phyloP scores from a whole-genome alignment of 192 early-diverging fungal genomes.

The Backusella macrospora region DNA sequence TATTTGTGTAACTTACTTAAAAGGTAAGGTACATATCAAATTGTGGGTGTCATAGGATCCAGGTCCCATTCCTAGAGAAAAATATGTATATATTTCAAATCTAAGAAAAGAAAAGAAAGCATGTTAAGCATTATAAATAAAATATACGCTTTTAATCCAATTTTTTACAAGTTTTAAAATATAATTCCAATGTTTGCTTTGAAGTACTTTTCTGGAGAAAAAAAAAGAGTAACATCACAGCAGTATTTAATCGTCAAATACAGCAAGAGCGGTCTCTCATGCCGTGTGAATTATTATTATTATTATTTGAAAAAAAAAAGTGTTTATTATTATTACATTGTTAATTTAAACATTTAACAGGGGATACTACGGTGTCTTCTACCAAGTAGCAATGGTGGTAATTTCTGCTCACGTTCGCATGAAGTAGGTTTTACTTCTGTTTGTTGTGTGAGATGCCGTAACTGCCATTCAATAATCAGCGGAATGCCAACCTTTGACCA shows the following conservation, averaged over 20 bases:
- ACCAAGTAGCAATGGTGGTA: constrained; percentile 20
- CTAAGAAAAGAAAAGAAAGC: neutral
- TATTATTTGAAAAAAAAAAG: neutral
- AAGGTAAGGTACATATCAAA: neutral
- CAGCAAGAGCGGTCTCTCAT: neutral
- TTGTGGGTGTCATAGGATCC: neutral
- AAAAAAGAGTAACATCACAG: neutral
- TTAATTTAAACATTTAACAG: constrained; percentile 16
- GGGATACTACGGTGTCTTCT: constrained; percentile 22
- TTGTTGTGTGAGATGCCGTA: neutral
- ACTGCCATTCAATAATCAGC: constrained; percentile 16
- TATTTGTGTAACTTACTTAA: neutral
- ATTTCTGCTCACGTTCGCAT: neutral
- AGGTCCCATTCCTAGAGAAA: neutral
- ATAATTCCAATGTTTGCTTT: neutral
- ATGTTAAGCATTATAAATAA: neutral
- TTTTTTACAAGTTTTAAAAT: neutral
- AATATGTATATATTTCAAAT: neutral
- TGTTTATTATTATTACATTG: neutral
- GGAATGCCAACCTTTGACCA: constrained; percentile 26
- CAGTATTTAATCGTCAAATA: neutral
- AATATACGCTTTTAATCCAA: neutral
- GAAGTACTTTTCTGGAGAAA: neutral
- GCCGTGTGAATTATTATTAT: neutral
- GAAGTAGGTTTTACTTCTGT: neutral